Base-by-base conservation (phyloP, 73 alveolate genomes). In the Paramecium tetraurelia region DNA sequence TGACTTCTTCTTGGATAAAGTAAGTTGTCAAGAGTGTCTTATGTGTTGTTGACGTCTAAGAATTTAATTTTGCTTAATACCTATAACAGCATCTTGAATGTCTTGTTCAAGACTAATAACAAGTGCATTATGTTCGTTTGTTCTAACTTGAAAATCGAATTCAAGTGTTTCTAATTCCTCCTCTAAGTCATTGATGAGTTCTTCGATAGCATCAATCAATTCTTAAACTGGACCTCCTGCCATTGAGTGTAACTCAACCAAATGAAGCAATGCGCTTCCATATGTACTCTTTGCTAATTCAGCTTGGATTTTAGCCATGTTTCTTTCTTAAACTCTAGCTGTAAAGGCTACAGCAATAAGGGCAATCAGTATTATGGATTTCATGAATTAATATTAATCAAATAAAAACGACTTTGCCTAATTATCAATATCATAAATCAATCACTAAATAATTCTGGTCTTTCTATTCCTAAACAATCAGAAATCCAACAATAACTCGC, bases 151-250 rank as follows among this genome's bases (percentile, higher is more conserved):
- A 53, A 80, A 80, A 43, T 80, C 7, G 71, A 80, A 80, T 44
- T 80, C 90, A 31, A 80, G 72, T 48, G 48, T n/a, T 27, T 80
- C 90, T 44, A 80, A 44, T 24, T 27, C 90, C 14, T 22, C 72
- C 16, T 80, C 90, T 44, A 80, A 46, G 72, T 80, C 90, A 43
- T 80, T 80, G 90, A 80, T 48, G 27, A 80, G 75, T 41, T 80
- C 90, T 80, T 80, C 90, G 33, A 80, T 80, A 24, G 90, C 90
- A 80, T 80, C 90, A 46, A 80, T 48, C 50, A 80, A 80, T 35
- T 80, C 90, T 80, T 80, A 80, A 24, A 80, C 90, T 80, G 90
- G 76, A 43, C 90, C 90, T 11, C 90, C 90, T n/a, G 90, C 90
- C 90, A 44, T 44, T 14, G 71, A 21, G 50, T 80, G 90, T 21